Conservation (phyloP, 225 moss, liverwort and hornwort species). For the Pseudisothecium myosuroides region DNA sequence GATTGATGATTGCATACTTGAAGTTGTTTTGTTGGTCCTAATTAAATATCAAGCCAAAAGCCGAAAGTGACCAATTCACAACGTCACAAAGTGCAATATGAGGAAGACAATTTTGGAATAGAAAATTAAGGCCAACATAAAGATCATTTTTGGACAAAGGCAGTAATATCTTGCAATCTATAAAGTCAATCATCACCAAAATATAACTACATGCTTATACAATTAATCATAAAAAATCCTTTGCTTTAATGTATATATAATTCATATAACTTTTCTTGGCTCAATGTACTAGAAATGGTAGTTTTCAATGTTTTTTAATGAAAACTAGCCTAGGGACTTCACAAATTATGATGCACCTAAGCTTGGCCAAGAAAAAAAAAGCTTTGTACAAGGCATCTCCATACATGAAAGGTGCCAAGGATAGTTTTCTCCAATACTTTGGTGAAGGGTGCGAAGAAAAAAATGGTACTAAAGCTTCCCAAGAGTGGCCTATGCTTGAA, state of each 20-base stretch:
- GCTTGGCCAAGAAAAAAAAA: not conserved
- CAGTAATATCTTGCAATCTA: not conserved
- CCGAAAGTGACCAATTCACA: too few relatives aligned
- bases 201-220: not conserved
- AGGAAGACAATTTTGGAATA: too few relatives aligned
- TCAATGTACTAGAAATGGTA: not conserved
- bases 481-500: not conserved
- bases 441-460: not conserved
- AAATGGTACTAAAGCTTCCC: not conserved
- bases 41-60: too few relatives aligned
- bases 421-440: not conserved
- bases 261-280: not conserved
- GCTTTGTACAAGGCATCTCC: not conserved
- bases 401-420: fast-evolving
- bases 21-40: too few relatives aligned
- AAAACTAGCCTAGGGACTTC: not conserved
- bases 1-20: too few relatives aligned
- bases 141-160: too few relatives aligned
- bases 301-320: not conserved
- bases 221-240: not conserved
- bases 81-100: too few relatives aligned
- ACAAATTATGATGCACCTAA: not conserved
- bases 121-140: too few relatives aligned
- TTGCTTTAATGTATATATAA: too few relatives aligned
- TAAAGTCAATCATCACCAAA: not conserved